Evolutionary conservation across 2,329 filamentous ascomycete genomes (phyloP), one percentile per base, ranked within the genome.

Genomic region (Aspergillus udagawae): DNA sequence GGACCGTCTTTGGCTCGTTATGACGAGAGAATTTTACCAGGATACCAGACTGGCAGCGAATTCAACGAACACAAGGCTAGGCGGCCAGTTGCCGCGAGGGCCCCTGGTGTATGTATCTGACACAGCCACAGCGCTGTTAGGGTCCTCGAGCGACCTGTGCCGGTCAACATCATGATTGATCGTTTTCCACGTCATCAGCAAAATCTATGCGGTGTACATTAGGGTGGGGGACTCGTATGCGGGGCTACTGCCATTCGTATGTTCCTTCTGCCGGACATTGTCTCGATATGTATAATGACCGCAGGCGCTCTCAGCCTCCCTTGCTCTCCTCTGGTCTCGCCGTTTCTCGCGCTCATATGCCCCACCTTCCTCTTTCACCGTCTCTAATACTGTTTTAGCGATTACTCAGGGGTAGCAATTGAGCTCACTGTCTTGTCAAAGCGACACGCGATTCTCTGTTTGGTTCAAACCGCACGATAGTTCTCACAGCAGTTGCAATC

Each of bases 171-270:
- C 60, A 56, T 64, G 64, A 69, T 64, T 63, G 61, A 62, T 63
- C 59, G 60, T 57, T 58, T 60, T 69, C 68, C 68, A 70, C 70
- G 69, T 72, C 70, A 72, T 65, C 60, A 55, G 52, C 54, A 51
- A 56, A 56, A 55, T 61, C 55, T 64, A 53, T 63, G 62, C 60
- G 58, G 57, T 63, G 53, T 57, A 53, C 57, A 53, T 58, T 59
- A 49, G 56, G 52, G 60, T 61, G 62, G 60, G 60, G 63, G 60
- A 59, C 48, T 48, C 56, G 60, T 63, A 61, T 67, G 69, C 67
- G 67, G 67, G 68, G 68, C 64, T 44, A 49, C 51, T 60, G 49
- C 49, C 52, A 55, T 55, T 56, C 49, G 56, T 48, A 45, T 52
- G 56, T 59, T 59, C 49, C 54, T 52, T 51, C 56, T 61, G 58